These are phyloP conservation scores for Xerocomus spinulosus DNA, from an alignment of 768 basidiomycete genomes.

Conservation along the genomic window DNA sequence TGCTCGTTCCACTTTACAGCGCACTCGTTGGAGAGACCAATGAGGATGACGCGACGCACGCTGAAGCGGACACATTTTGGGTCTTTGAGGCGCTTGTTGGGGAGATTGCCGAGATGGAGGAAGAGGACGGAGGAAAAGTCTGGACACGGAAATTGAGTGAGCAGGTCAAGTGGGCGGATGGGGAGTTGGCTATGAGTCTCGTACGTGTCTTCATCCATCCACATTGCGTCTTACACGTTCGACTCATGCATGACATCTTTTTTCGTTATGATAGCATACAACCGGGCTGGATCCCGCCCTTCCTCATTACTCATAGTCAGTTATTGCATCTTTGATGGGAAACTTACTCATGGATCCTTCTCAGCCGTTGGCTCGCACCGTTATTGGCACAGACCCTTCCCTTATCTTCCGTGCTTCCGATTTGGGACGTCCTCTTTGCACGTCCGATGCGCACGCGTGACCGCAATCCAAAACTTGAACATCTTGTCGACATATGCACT, in stretches of 20 bases:
- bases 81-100: slow-evolving; percentile 69
- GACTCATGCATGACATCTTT: not conserved
- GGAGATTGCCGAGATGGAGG: slow-evolving; percentile 71
- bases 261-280: slow-evolving; percentile 40
- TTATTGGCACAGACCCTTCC: slow-evolving; percentile 73
- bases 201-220: slow-evolving; percentile 32
- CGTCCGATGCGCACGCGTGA: slow-evolving; percentile 49
- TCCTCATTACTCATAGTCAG: slow-evolving; percentile 81
- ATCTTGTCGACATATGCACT: slow-evolving; percentile 65
- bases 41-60: slow-evolving; percentile 55
- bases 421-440: slow-evolving; percentile 74
- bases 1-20: slow-evolving; percentile 66
- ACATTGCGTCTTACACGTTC: not conserved
- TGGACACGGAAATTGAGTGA: slow-evolving; percentile 66
- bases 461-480: slow-evolving; percentile 59
- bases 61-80: slow-evolving; percentile 83
- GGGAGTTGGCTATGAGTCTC: slow-evolving; percentile 54
- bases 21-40: slow-evolving; percentile 59
- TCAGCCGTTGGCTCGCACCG: slow-evolving; percentile 71
- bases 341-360: not conserved
- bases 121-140: slow-evolving; percentile 53
- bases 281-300: slow-evolving; percentile 66
- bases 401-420: slow-evolving; percentile 47
- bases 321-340: slow-evolving; percentile 1
- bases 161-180: slow-evolving; percentile 57